Conservation (phyloP, 2,329 filamentous ascomycete species). For the Colletotrichum australisinense region DNA sequence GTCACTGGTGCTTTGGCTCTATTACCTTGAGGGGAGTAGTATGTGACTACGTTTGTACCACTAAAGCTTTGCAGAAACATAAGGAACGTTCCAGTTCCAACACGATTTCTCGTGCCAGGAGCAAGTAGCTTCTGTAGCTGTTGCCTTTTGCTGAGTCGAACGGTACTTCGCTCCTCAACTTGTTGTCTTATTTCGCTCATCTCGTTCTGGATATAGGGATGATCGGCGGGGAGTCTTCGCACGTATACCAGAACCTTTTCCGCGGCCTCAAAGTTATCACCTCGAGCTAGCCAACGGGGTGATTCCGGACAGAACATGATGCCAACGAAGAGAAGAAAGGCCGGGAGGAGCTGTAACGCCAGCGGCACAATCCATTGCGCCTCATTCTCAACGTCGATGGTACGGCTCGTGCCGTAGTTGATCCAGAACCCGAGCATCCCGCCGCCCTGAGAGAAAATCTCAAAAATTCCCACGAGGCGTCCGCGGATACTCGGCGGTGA, state of each 20-base stretch:
- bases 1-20: too few relatives aligned
- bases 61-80: conserved; percentile 50
- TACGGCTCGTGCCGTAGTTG: conserved; percentile 40
- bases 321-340: conserved; percentile 45
- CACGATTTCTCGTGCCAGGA: conserved; percentile 53
- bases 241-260: conserved; percentile 52
- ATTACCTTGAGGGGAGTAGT: too few relatives aligned
- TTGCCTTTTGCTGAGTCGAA: conserved; percentile 43
- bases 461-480: conserved; percentile 62
- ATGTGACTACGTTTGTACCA: conserved; percentile 11
- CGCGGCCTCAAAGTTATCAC: conserved; percentile 51
- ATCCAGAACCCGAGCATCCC: conserved; percentile 58
- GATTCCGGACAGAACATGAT: conserved; percentile 53
- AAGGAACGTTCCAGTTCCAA: conserved; percentile 65
- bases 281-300: conserved; percentile 49
- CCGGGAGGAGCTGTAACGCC: conserved; percentile 54
- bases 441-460: conserved; percentile 59
- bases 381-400: conserved; percentile 23
- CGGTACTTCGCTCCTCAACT: conserved; percentile 58
- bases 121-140: conserved; percentile 48
- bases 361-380: conserved; percentile 55
- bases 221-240: conserved; percentile 26
- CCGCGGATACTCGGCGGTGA: conserved; percentile 63
- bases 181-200: conserved; percentile 68
- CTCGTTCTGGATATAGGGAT: conserved; percentile 50